phyloP scores from a whole-genome alignment of 345 rosid genomes.

The Populus euphratica region DNA sequence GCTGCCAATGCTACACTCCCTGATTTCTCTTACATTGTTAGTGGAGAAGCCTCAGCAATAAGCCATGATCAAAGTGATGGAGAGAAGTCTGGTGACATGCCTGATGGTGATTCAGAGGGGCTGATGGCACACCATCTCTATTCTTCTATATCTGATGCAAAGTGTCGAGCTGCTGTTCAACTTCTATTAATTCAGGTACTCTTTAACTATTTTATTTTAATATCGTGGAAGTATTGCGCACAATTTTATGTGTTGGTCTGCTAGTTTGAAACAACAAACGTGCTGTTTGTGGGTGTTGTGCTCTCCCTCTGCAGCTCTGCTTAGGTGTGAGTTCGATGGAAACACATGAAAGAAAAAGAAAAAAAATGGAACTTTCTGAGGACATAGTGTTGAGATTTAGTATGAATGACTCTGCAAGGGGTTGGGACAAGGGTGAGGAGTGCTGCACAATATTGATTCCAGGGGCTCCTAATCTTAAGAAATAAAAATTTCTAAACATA shows the following conservation, averaged over 20 bases:
- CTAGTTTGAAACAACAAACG: too few relatives aligned
- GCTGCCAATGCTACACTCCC: constrained; percentile 85
- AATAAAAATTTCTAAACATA: neutral
- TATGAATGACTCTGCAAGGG: neutral
- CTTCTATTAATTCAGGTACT: constrained; percentile 90
- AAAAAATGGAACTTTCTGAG: neutral
- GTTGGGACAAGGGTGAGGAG: neutral
- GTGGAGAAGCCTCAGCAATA: constrained; percentile 39
- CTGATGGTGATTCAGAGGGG: constrained; percentile 49
- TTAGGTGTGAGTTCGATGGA: neutral
- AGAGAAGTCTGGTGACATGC: constrained; percentile 38
- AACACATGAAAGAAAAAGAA: neutral
- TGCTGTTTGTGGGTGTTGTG: neutral
- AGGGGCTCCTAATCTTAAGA: neutral
- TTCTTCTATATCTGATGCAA: constrained; percentile 71
- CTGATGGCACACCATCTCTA: constrained; percentile 44
- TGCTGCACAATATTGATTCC: neutral
- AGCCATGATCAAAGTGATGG: constrained; percentile 42
- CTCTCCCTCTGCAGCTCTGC: neutral
- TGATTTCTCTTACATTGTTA: constrained; percentile 61
- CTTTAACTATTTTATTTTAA: neutral
- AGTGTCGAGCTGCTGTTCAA: constrained; percentile 97
- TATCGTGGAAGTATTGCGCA: neutral
- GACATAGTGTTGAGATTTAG: neutral
- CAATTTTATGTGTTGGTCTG: neutral